These are phyloP conservation scores for Xylariaceae sp. DNA, from an alignment of 2,329 filamentous ascomycete genomes.

Conservation along the genomic window DNA sequence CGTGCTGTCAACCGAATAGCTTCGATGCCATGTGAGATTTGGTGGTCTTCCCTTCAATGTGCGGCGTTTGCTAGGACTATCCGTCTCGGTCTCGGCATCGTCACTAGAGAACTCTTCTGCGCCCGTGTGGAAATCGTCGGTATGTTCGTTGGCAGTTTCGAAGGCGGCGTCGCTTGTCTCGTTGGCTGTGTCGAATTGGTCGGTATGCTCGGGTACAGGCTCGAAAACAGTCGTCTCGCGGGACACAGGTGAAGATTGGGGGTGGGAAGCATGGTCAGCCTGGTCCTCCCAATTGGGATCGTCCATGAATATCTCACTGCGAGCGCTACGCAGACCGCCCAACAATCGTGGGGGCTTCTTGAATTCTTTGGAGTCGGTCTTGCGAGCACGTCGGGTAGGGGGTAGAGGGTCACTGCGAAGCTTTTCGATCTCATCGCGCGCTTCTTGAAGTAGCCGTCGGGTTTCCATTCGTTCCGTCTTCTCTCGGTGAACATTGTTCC, in stretches of 20 bases:
- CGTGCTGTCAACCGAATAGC: conserved; percentile 76
- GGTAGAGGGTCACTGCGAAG: conserved; percentile 51
- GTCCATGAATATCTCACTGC: conserved; percentile 74
- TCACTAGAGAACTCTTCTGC: conserved; percentile 72
- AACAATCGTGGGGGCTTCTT: conserved; percentile 78
- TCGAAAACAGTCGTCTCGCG: conserved; percentile 27
- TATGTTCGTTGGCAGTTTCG: conserved; percentile 73
- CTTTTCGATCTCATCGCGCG: conserved; percentile 84
- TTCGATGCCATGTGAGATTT: conserved; percentile 20
- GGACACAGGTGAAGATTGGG: conserved; percentile 28
- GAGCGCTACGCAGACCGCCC: conserved; percentile 68
- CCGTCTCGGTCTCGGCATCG: conserved; percentile 78
- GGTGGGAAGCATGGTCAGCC: conserved; percentile 51
- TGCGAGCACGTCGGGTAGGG: conserved; percentile 58
- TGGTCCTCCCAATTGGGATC: conserved; percentile 92
- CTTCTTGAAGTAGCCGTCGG: conserved; percentile 90
- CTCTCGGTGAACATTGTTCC: conserved; percentile 91
- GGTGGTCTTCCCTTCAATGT: conserved; percentile 22
- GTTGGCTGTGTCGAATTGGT: conserved; percentile 77
- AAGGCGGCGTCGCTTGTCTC: conserved; percentile 66
- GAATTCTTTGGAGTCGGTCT: conserved; percentile 61
- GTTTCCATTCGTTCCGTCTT: conserved; percentile 98
- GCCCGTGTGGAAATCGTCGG: conserved; percentile 94
- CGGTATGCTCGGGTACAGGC: conserved; percentile 48
- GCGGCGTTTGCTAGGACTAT: conserved; percentile 49